phyloP scores from a whole-genome alignment of 768 basidiomycete genomes.

The Tricholoma bakamatsutake region DNA sequence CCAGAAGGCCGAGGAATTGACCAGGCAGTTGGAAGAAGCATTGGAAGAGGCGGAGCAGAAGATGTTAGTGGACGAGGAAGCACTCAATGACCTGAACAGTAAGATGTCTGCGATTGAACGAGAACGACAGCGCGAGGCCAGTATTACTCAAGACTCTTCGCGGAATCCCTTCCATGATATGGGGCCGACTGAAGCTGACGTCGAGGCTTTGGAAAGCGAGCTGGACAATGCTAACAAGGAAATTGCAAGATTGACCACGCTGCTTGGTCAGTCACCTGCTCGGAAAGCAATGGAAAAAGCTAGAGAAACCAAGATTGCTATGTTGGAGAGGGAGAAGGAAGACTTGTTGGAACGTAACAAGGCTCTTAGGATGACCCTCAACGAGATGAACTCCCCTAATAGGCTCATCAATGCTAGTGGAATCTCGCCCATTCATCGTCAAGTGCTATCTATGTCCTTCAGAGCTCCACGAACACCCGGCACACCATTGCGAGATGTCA shows the following conservation, averaged over 20 bases:
- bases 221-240: slow-evolving; percentile 74
- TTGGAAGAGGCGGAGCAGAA: slow-evolving; percentile 69
- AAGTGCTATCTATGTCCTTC: slow-evolving; percentile 61
- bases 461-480: slow-evolving; percentile 74
- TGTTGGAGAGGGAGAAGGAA: slow-evolving; percentile 71
- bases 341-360: slow-evolving; percentile 69
- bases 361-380: slow-evolving; percentile 45
- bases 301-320: slow-evolving; percentile 69
- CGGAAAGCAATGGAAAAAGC: slow-evolving; percentile 74
- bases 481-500: slow-evolving; percentile 69
- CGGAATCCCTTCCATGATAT: slow-evolving; percentile 21
- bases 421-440: slow-evolving; percentile 76
- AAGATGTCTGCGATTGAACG: slow-evolving; percentile 53
- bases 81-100: slow-evolving; percentile 41
- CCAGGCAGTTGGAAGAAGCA: slow-evolving; percentile 68
- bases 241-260: slow-evolving; percentile 60
- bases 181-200: slow-evolving; percentile 45
- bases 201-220: slow-evolving; percentile 66
- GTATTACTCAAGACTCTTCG: slow-evolving; percentile 21
- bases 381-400: slow-evolving; percentile 52
- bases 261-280: slow-evolving; percentile 68
- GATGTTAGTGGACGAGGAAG: slow-evolving; percentile 57
- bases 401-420: slow-evolving; percentile 48
- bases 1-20: slow-evolving; percentile 48
- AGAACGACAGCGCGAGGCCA: slow-evolving; percentile 45